These are phyloP conservation scores for Teratosphaeria epicoccoides DNA, from an alignment of 2,329 filamentous ascomycete genomes.

Conservation along the genomic window DNA sequence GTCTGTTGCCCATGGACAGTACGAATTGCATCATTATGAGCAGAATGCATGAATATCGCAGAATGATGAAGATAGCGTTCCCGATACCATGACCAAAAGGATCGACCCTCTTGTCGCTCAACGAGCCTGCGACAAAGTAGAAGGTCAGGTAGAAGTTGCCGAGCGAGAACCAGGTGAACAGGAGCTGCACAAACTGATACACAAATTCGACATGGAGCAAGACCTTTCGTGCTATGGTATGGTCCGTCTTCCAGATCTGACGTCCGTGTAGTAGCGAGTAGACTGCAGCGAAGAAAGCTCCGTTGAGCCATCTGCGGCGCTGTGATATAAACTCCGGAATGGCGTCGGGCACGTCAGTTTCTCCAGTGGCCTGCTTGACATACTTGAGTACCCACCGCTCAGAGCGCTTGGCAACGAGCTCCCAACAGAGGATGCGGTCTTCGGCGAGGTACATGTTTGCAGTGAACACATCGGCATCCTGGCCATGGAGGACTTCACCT, in stretches of 20 bases:
- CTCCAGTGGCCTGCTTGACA: conserved; percentile 89
- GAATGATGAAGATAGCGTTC: conserved; percentile 70
- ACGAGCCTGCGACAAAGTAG: conserved; percentile 90
- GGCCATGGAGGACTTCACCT: conserved; percentile 90
- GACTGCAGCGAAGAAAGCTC: conserved; percentile 95
- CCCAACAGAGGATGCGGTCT: conserved; percentile 85
- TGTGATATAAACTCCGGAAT: conserved; percentile 97
- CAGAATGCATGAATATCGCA: conserved; percentile 76
- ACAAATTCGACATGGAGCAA: conserved; percentile 90
- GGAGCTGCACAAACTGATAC: conserved; percentile 83
- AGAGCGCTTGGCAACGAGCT: conserved; percentile 86
- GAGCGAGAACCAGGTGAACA: conserved; percentile 96
- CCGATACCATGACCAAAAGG: conserved; percentile 86
- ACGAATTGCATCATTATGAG: conserved; percentile 95
- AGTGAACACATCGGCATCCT: conserved; percentile 93
- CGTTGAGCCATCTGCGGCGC: conserved; percentile 91
- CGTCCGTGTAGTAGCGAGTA: conserved; percentile 93
- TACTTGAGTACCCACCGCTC: conserved; percentile 98
- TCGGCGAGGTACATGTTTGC: conserved; percentile 93
- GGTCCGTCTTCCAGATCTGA: conserved; percentile 88
- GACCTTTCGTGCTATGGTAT: conserved; percentile 78
- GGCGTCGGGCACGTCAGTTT: conserved; percentile 91
- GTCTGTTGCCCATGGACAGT: conserved; percentile 87
- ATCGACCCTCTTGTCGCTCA: conserved; percentile 68
- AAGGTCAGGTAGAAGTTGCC: conserved; percentile 98